Evolutionary conservation across 108 stramenopile species (phyloP).

Genomic region (Cylindrotheca closterium): DNA sequence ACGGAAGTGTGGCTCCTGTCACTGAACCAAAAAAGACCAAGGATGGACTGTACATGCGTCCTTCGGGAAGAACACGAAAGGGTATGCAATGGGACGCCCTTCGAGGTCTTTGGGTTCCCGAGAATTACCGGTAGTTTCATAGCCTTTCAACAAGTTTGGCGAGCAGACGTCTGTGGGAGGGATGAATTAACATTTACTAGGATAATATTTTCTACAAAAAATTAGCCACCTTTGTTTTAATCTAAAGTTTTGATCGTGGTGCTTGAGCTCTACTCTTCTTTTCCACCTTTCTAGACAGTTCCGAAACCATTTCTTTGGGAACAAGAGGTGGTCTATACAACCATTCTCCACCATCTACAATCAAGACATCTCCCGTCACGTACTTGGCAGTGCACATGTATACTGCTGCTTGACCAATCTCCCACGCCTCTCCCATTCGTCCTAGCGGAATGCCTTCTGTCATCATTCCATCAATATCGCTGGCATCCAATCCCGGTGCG

Average conservation of each 20-base stretch:
- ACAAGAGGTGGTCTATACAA: conserved; percentile 76
- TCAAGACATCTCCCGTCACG: conserved; percentile 72
- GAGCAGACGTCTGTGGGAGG: no score
- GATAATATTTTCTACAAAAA: no score
- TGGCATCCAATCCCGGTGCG: conserved; percentile 62
- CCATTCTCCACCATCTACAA: conserved; percentile 86
- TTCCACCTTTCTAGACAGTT: conserved; percentile 71
- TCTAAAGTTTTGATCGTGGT: conserved; percentile 34
- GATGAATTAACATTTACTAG: no score
- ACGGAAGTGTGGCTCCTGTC: conserved; percentile 75
- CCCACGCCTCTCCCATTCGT: conserved; percentile 69
- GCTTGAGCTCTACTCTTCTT: conserved; percentile 59
- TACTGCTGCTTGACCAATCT: conserved; percentile 86
- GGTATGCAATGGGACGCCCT: conserved; percentile 85
- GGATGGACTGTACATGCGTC: conserved; percentile 67
- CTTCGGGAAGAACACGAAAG: conserved; percentile 72
- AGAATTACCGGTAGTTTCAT: no score
- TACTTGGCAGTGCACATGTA: conserved; percentile 69
- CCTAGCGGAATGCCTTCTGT: conserved; percentile 69
- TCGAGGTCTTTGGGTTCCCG: conserved; percentile 72
- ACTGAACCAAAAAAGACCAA: conserved; percentile 57
- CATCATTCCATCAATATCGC: conserved; percentile 59
- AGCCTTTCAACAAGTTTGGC: no score
- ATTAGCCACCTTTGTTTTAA: no score
- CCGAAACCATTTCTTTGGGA: conserved; percentile 74